Conservation (phyloP, 305 asterid genomes). For the Fraxinus angustifolia region DNA sequence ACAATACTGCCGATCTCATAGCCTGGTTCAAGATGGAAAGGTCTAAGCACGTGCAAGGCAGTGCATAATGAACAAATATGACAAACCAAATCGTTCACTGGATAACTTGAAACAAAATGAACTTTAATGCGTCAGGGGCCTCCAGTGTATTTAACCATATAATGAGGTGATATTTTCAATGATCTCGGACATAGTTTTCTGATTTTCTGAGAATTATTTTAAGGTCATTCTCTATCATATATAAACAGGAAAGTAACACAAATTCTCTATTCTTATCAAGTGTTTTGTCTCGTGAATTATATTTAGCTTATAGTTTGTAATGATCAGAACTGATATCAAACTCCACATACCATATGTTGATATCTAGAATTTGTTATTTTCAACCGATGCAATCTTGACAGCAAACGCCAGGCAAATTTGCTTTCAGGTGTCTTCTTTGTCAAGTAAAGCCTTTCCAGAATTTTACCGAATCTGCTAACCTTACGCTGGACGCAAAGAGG, state of each 20-base stretch:
- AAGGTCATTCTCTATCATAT: background rate
- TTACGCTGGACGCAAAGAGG: constrained; percentile 62
- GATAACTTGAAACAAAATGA: background rate
- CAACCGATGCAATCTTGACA: constrained; percentile 50
- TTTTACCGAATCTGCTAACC: constrained; percentile 34
- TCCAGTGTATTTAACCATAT: background rate
- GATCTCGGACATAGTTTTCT: background rate
- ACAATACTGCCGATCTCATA: background rate
- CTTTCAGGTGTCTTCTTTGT: constrained; percentile 62
- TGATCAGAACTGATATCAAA: background rate
- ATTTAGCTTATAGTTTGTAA: background rate
- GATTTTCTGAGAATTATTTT: background rate
- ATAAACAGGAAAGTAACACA: background rate
- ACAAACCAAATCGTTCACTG: background rate
- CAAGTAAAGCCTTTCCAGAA: constrained; percentile 28
- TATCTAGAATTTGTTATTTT: constrained; percentile 46
- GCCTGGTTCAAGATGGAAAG: background rate
- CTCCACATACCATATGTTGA: constrained; percentile 55
- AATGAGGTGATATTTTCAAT: background rate
- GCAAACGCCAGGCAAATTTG: constrained; percentile 40
- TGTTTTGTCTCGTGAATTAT: background rate
- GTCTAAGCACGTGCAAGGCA: background rate
- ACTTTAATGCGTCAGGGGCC: background rate
- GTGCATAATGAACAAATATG: background rate
- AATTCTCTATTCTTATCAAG: background rate